Evolutionary conservation across 1,139 yeast species (phyloP).

Genomic region (Protomyces inundatus): DNA sequence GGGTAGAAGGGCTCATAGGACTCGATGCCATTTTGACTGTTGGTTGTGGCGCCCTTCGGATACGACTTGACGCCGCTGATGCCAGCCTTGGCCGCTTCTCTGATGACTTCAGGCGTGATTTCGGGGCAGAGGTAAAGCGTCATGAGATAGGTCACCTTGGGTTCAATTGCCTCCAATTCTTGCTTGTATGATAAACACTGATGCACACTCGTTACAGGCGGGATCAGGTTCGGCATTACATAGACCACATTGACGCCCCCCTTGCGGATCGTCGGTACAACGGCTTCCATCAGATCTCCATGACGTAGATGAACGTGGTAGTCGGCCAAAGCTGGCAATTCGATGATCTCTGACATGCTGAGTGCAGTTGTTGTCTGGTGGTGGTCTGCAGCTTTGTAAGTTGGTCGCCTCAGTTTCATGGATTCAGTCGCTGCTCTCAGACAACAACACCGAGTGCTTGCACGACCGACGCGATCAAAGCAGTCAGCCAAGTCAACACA

Average conservation of each 20-base stretch:
- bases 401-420: no score
- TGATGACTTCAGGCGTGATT: conserved; percentile 77
- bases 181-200: conserved; percentile 66
- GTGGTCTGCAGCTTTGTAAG: no score
- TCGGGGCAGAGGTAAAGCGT: conserved; percentile 73
- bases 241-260: conserved; percentile 92
- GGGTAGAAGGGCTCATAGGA: conserved; percentile 86
- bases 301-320: conserved; percentile 95
- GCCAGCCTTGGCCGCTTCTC: conserved; percentile 65
- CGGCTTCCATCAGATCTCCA: conserved; percentile 84
- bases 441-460: no score
- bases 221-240: conserved; percentile 92
- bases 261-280: conserved; percentile 79
- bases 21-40: conserved; percentile 85
- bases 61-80: conserved; percentile 81
- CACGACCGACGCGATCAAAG: no score
- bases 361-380: no score
- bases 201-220: conserved; percentile 81
- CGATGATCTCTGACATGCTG: not conserved
- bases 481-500: no score
- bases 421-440: no score
- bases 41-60: conserved; percentile 98
- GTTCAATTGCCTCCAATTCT: conserved; percentile 61
- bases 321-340: conserved; percentile 60
- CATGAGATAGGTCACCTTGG: conserved; percentile 84